A percentile compares a stretch with the other conserved stretches of the same genome.
These are phyloP conservation scores for Colletotrichum sidae DNA, from an alignment of 2,329 filamentous ascomycete species.

Conservation along the genomic window DNA sequence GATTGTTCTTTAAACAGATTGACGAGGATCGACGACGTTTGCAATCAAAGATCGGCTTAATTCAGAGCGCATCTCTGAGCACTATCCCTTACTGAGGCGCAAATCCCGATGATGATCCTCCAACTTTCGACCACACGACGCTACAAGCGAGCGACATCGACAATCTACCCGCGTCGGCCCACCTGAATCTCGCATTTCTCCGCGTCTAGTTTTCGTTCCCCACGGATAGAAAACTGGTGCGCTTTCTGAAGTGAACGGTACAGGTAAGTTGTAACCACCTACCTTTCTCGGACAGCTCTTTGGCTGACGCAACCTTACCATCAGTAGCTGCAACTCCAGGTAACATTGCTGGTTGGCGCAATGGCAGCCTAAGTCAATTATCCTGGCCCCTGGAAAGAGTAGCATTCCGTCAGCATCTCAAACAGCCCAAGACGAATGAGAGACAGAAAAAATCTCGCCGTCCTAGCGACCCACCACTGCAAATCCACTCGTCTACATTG, in stretches of 20 bases:
- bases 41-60: neutral
- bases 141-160: conserved; percentile 21
- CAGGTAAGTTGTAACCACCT: too few relatives aligned
- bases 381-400: conserved; percentile 17
- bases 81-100: too few relatives aligned
- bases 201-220: conserved; percentile 27
- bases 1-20: too few relatives aligned
- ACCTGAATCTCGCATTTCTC: conserved; percentile 36
- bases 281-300: too few relatives aligned
- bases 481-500: neutral
- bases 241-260: neutral
- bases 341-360: neutral
- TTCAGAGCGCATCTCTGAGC: too few relatives aligned
- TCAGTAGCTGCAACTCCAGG: conserved; percentile 8
- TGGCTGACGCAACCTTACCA: conserved; percentile 6
- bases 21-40: neutral
- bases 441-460: neutral
- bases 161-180: conserved; percentile 36
- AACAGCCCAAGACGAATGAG: conserved; percentile 6
- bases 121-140: neutral
- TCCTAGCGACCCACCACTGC: neutral
- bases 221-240: conserved; percentile 16
- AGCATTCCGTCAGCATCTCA: conserved; percentile 16
- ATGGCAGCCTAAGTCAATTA: neutral
- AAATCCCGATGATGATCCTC: neutral